A percentile compares a stretch with the other conserved stretches of the same genome.
Evolutionary conservation across 2,329 filamentous ascomycete genomes (phyloP).

Genomic region (Plenodomus lindquistii): DNA sequence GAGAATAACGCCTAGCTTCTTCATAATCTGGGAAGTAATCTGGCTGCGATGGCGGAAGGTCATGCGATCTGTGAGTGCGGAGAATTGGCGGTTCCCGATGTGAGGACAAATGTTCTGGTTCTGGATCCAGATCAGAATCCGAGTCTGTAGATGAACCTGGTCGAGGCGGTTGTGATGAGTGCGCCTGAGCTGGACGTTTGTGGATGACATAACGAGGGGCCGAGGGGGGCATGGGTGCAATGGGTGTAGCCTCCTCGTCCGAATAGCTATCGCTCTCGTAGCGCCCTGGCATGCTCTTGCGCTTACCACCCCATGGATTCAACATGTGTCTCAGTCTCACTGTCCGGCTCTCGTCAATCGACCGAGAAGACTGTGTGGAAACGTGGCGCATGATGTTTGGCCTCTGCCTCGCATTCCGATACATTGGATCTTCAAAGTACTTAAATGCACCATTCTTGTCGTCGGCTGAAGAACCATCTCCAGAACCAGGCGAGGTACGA

Average conservation of each 20-base stretch:
- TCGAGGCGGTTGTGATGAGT: constrained; percentile 39
- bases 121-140: constrained; percentile 33
- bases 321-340: constrained; percentile 42
- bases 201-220: constrained; percentile 27
- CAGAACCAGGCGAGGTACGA: constrained; percentile 40
- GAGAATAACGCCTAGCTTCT: constrained; percentile 32
- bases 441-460: constrained; percentile 49
- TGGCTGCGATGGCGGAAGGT: constrained; percentile 44
- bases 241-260: constrained; percentile 35
- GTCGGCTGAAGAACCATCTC: constrained; percentile 45
- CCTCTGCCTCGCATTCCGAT: constrained; percentile 50
- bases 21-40: constrained; percentile 46
- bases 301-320: constrained; percentile 35
- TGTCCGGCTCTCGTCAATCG: constrained; percentile 32
- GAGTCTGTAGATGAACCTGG: constrained; percentile 40
- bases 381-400: constrained; percentile 49
- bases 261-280: constrained; percentile 35
- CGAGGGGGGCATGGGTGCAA: constrained; percentile 25
- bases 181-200: constrained; percentile 37
- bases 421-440: constrained; percentile 56
- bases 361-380: constrained; percentile 34
- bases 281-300: constrained; percentile 29
- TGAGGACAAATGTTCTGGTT: constrained; percentile 18
- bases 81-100: constrained; percentile 31
- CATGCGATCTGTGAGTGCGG: constrained; percentile 49